These are phyloP conservation scores for Sarocladium brachiariae DNA, from an alignment of 2,329 filamentous ascomycete species.

Conservation along the genomic window DNA sequence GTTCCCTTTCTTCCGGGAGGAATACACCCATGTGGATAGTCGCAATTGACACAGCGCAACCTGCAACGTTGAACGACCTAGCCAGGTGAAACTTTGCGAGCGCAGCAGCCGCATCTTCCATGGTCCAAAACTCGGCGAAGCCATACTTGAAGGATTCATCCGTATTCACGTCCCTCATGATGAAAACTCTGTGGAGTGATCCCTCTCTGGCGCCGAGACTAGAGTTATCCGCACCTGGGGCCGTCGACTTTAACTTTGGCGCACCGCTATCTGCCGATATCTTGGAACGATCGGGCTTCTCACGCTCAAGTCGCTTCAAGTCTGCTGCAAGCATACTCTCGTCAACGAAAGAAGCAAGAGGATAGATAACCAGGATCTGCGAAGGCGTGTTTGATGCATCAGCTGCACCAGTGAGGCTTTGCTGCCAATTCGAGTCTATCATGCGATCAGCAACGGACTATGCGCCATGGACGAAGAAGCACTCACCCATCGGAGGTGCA, in stretches of 20 bases:
- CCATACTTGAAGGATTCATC: slow-evolving; percentile 75
- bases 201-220: slow-evolving; percentile 65
- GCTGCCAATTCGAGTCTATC: slow-evolving; percentile 21
- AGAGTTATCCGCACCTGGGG: slow-evolving; percentile 45
- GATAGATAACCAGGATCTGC: slow-evolving; percentile 70
- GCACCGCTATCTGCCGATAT: slow-evolving; percentile 33
- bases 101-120: slow-evolving; percentile 70
- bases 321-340: slow-evolving; percentile 69
- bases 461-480: neutral
- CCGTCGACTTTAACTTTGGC: slow-evolving; percentile 53
- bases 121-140: slow-evolving; percentile 74
- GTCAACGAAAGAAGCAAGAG: slow-evolving; percentile 61
- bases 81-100: slow-evolving; percentile 64
- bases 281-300: slow-evolving; percentile 44
- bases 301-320: slow-evolving; percentile 64
- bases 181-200: slow-evolving; percentile 68
- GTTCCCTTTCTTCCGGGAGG: slow-evolving; percentile 59
- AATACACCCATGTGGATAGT: slow-evolving; percentile 85
- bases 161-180: slow-evolving; percentile 65
- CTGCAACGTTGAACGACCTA: slow-evolving; percentile 71
- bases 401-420: slow-evolving; percentile 37
- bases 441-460: neutral
- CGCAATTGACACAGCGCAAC: slow-evolving; percentile 61
- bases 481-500: slow-evolving; percentile 23
- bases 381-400: slow-evolving; percentile 53